Base-by-base conservation (phyloP, 2,329 filamentous ascomycete genomes). In the Amylocarpus encephaloides region DNA sequence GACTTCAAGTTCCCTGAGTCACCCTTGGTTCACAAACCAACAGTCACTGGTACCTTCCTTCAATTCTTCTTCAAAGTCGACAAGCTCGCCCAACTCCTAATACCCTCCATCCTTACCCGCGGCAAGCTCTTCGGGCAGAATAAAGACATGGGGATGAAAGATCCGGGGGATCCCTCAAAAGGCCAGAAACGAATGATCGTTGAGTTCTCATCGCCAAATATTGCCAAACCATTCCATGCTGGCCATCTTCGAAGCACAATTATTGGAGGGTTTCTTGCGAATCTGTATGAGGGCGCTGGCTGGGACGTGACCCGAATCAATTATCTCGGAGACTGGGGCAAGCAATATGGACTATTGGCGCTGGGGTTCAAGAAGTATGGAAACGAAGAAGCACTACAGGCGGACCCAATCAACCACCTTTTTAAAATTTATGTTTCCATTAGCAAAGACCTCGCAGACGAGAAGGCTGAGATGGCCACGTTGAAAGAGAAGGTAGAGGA, bases 171-270 rank as follows among this genome's bases (percentile, higher is more conserved):
- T 63, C 75, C 80, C 6, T 75, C 66, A 11, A 67, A 70, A 40
- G 70, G 70, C 29, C 60, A 60, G 53, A 74, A 73, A 62, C 71
- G 67, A 61, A 75, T 84, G 40, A 79, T 93, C 46, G 78, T 93
- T 61, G 88, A 93, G 64, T 93, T 92, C 68, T 89, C 85, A 6
- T 90, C 85, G 6, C 88, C 88, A 45, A 93, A 93, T 66, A 90
- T 93, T 52, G 88, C 88, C 41, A 92, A 92, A 70, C 87, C 84
- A 18, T 89, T 90, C 68, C 82, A 87, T 63, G 83, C 83, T 18
- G 83, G 82, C 5, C 85, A 91, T 70, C 71, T 90, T 59, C 76
- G 85, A 60, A 87, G 83, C 62, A 90, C 86, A 45, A 87, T 90
- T 56, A 85, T 89, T 50, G 85, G 86, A 39, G 83, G 82, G 29